Base-by-base conservation (phyloP, 768 basidiomycete species). In the Collybia sp. region DNA sequence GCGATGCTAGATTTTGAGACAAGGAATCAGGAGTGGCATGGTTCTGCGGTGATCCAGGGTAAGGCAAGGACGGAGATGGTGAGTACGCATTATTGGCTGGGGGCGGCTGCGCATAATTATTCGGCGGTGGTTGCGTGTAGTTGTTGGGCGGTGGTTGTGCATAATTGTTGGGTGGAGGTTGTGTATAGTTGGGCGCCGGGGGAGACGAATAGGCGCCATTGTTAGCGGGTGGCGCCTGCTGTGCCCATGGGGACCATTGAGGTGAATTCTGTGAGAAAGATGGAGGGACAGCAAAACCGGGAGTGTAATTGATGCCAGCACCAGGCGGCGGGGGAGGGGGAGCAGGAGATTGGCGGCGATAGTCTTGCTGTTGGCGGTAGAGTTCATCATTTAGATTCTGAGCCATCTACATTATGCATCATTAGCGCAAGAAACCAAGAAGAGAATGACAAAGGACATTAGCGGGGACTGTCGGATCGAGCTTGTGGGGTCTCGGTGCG, bases 401-500 rank as follows among this genome's bases (percentile, higher is more conserved):
- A 12, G 19, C 51, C 40, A 33, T 25, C 25, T 25, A 8, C 25
- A 25, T n/a, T n/a, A 25, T 8, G 25, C n/a, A 25, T 25, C 25
- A 25, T 25, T 25, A 25, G 25, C 25, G 8, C 3, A 25, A 4
- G 25, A 25, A 25, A 49, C 30, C 20, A 41, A 35, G 47, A 49
- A 33, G 42, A 35, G 46, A 8, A 32, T 20, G n/a, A 25, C 45
- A n/a, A 71, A 77, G 59, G 58, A 83, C 85, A 56, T 84, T 82
- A 30, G 75, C 72, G 15, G 83, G 80, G 1, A 86, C 59, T 50
- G 69, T 71, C 9, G 80, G 80, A 53, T 83, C 78, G 11, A 83
- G 46, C 33, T 78, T 74, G 53, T 83, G 80, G 0, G 86, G 83
- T 10, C 80, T 70, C 4, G 86, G 86, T 0, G 86, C 86, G 2